Evolutionary conservation across 1,284 basidiomycete genomes (phyloP).

Genomic region (Xerocomus nothofagi): DNA sequence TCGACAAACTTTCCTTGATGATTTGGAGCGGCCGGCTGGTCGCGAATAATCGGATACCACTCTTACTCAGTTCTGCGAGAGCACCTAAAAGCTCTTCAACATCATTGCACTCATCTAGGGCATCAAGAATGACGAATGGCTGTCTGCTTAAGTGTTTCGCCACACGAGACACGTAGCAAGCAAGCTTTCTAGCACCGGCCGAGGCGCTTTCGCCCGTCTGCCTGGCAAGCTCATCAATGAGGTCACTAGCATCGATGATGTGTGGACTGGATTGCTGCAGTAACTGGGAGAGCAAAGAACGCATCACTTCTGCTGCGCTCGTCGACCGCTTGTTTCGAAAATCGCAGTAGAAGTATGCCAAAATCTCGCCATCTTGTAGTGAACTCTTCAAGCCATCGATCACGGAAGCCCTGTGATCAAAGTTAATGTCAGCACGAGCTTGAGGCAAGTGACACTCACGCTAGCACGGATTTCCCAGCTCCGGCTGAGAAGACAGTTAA

Average conservation of each 20-base stretch:
- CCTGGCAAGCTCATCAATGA: background rate
- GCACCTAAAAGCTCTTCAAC: background rate
- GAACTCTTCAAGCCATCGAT: conserved; percentile 8
- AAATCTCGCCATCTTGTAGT: too few species aligned
- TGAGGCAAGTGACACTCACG: conserved; percentile 10
- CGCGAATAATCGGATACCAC: conserved; percentile 7
- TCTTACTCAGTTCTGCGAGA: background rate
- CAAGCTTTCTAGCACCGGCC: background rate
- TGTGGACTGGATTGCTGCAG: background rate
- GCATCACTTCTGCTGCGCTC: too few species aligned
- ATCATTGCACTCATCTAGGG: conserved; percentile 14
- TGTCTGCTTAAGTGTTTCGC: background rate
- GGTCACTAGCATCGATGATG: background rate
- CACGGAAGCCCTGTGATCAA: conserved; percentile 4
- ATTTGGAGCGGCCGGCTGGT: conserved; percentile 15
- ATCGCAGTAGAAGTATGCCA: too few species aligned
- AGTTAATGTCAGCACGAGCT: background rate
- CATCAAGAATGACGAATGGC: conserved; percentile 13
- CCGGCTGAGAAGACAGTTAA: conserved; percentile 1
- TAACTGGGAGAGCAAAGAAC: too few species aligned
- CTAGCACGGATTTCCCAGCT: conserved; percentile 22
- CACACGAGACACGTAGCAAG: background rate
- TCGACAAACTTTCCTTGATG: background rate
- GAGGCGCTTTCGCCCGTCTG: background rate
- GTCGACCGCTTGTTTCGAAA: too few species aligned